Evolutionary conservation across 306 rosid species (phyloP).

Genomic region (Cicer cuneatum): DNA sequence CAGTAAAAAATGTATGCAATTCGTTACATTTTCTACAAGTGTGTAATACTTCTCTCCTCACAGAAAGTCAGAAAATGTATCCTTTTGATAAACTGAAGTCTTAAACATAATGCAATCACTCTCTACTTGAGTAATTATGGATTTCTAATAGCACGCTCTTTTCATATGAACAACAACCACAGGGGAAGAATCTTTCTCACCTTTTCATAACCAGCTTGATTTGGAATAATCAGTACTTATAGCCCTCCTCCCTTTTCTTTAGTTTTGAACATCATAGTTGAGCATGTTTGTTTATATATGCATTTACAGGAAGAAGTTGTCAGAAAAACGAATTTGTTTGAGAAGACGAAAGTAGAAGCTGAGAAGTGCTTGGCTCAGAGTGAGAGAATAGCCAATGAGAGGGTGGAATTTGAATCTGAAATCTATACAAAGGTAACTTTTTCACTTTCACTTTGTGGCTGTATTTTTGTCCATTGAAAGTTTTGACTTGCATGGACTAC

Average conservation of each 20-base stretch:
- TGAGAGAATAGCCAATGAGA: slow-evolving; percentile 71
- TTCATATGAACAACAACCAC: slow-evolving; percentile 31
- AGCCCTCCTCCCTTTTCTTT: not conserved
- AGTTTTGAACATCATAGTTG: slow-evolving; percentile 24
- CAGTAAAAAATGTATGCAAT: slow-evolving; percentile 4
- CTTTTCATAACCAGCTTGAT: slow-evolving; percentile 11
- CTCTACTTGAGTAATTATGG: slow-evolving; percentile 18
- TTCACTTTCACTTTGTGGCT: slow-evolving; percentile 22
- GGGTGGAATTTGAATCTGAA: slow-evolving; percentile 77
- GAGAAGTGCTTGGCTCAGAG: slow-evolving; percentile 81
- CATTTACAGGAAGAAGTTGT: slow-evolving; percentile 84
- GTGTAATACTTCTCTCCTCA: slow-evolving; percentile 15
- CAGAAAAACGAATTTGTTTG: slow-evolving; percentile 64
- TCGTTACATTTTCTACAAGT: not conserved
- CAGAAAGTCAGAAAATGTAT: not conserved
- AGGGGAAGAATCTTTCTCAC: slow-evolving; percentile 23
- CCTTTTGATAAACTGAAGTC: not conserved
- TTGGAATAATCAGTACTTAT: not conserved
- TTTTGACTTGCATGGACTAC: slow-evolving; percentile 30
- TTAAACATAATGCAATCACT: not conserved
- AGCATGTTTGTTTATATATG: slow-evolving; percentile 26
- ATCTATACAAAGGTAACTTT: slow-evolving; percentile 70
- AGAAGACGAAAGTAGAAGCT: slow-evolving; percentile 82
- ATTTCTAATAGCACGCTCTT: slow-evolving; percentile 14
- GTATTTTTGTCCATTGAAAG: slow-evolving; percentile 18